Evolutionary conservation across 2,329 filamentous ascomycete species (phyloP), one percentile per base, ranked within the genome.

Genomic region (Fusarium sp.): DNA sequence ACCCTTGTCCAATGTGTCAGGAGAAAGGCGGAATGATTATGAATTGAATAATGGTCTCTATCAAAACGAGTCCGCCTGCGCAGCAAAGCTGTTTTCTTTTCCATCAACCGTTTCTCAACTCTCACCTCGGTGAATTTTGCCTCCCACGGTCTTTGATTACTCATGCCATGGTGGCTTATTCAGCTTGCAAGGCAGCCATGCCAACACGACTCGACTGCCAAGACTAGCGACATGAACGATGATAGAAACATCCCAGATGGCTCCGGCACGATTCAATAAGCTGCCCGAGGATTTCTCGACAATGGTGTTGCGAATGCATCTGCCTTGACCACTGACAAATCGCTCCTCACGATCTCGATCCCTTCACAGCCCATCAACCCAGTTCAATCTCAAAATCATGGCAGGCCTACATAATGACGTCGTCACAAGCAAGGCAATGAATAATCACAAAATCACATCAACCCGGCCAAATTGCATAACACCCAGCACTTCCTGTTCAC

Each of bases 311-410:
- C 35, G 13, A 30, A 5, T 5, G 33, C 49, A 27, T 40, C 35
- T 41, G 10, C 5, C 49, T 53, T 13, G 23, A 20, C 10, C 23
- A 53, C 49, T 53, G 49, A 53, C 49, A 53, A 53, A 53, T 53
- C 10, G 12, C 9, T 2, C 3, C 6, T 5, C 17, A 41, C 49
- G 23, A 53, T 53, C 23, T 35, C 23, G 49, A 53, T 53, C 35
- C 18, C 23, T 23, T 53, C 35, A 30, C 30, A 18, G 1, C 37
- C 4, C 7, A 4, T 38, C 18, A 18, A 5, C 37, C 4, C 2
- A 4, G 15, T 18, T 38, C 6, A 53, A 3, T 17, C 23, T 20
- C 23, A 4, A 41, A 53, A 41, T 13, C 49, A 41, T 41, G 49
- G 49, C 35, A 41, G 14, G 18, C 10, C 18, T 17, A 41, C 35